Percentiles rank a stretch among this genome's conserved stretches.
phyloP scores from a whole-genome alignment of 78 protist genomes.

The slime mould (Dictyostelium discoideum) region dicty_2.7 NC_007090.3:1581001-1581500 shows the following conservation, averaged over 20 bases:
- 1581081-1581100: background rate
- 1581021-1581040: background rate
- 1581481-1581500: conserved; percentile 23
- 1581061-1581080: background rate
- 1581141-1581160: background rate
- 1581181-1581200: too few relatives aligned
- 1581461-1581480: conserved; percentile 26
- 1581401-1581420: background rate
- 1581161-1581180: too few relatives aligned
- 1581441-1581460: background rate
- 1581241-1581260: conserved; percentile 37
- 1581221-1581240: conserved; percentile 32
- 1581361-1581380: conserved; percentile 73
- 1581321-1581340: conserved; percentile 32
- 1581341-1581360: conserved; percentile 47
- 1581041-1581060: background rate
- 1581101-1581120: too few relatives aligned
- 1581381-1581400: background rate
- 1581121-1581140: too few relatives aligned
- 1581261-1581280: conserved; percentile 47
- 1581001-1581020: too few relatives aligned
- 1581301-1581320: conserved; percentile 42
- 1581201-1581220: conserved; percentile 20
- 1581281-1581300: conserved; percentile 29
- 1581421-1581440: too few relatives aligned